These are phyloP conservation scores for Sugiyamaella floridensis DNA, from an alignment of 805 yeast genomes.

Conservation along the genomic window DNA sequence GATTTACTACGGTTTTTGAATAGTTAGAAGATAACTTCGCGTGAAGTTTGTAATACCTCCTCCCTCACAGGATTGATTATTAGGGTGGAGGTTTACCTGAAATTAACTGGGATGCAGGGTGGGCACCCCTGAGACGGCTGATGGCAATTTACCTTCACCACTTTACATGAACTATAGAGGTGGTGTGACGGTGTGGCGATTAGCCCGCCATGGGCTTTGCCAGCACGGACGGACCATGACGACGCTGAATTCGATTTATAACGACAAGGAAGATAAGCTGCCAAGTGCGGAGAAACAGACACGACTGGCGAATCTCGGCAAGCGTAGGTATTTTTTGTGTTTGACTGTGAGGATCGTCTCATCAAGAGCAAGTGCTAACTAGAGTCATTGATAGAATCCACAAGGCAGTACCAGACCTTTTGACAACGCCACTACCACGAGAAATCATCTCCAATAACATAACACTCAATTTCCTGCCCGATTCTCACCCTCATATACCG, in stretches of 20 bases:
- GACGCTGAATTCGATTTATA: constrained; percentile 1
- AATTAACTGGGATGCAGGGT: not conserved
- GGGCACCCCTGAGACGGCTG: not conserved
- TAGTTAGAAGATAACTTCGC: too few relatives aligned
- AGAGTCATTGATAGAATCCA: constrained; percentile 21
- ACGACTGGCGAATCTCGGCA: constrained; percentile 28
- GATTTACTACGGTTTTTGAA: not conserved
- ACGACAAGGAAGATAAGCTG: not conserved
- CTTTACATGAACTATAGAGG: not conserved
- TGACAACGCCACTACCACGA: constrained; percentile 22
- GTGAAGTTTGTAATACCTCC: too few relatives aligned
- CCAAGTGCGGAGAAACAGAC: constrained; percentile 11
- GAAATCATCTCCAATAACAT: constrained; percentile 25
- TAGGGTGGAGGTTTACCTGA: too few relatives aligned
- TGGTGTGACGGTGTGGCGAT: not conserved
- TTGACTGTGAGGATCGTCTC: too few relatives aligned
- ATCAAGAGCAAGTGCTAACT: not conserved
- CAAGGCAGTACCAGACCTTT: constrained; percentile 23
- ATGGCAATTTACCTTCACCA: not conserved
- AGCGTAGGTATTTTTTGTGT: constrained; percentile 9
- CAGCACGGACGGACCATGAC: not conserved
- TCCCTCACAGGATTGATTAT: too few relatives aligned
- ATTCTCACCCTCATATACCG: constrained; percentile 23
- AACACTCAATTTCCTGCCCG: constrained; percentile 26
- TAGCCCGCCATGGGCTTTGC: not conserved